A percentile compares a stretch with the other conserved stretches of the same genome.
These are phyloP conservation scores for Aspergillus mulundensis DNA, from an alignment of 495 filamentous ascomycete species.

Conservation along the genomic window DNA sequence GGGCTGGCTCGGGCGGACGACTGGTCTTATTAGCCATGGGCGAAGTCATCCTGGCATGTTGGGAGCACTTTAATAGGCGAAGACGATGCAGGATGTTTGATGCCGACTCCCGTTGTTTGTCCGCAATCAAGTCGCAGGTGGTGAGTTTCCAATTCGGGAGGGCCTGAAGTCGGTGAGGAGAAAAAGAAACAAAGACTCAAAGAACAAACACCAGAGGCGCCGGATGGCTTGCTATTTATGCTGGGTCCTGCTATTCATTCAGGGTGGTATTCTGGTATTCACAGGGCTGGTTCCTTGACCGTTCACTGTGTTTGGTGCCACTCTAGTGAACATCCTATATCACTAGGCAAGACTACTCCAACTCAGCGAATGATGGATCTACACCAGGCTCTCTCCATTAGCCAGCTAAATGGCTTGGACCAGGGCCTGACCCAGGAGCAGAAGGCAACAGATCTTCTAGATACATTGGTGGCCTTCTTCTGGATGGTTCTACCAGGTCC, in stretches of 20 bases:
- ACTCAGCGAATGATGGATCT: neutral
- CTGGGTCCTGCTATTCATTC: neutral
- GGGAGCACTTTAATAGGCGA: neutral
- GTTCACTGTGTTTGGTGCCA: neutral
- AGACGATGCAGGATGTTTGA: neutral
- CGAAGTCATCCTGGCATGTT: slow-evolving; percentile 13
- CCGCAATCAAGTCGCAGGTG: neutral
- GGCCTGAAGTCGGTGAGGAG: neutral
- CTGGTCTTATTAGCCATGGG: slow-evolving; percentile 9
- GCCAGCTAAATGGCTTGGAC: neutral
- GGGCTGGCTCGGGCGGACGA: slow-evolving; percentile 9
- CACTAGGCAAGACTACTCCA: neutral
- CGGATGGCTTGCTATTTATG: neutral
- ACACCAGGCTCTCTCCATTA: neutral
- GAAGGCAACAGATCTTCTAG: neutral
- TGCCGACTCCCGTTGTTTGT: neutral
- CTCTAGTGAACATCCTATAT: neutral
- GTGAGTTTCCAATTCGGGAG: neutral
- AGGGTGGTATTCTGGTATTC: neutral
- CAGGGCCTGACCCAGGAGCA: neutral
- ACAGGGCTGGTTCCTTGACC: neutral
- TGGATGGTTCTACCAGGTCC: neutral
- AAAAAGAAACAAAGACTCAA: neutral
- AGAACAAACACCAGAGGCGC: neutral
- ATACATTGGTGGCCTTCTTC: neutral